Evolutionary conservation across 2,329 filamentous ascomycete species (phyloP).

Genomic region (Xylaria sp.): DNA sequence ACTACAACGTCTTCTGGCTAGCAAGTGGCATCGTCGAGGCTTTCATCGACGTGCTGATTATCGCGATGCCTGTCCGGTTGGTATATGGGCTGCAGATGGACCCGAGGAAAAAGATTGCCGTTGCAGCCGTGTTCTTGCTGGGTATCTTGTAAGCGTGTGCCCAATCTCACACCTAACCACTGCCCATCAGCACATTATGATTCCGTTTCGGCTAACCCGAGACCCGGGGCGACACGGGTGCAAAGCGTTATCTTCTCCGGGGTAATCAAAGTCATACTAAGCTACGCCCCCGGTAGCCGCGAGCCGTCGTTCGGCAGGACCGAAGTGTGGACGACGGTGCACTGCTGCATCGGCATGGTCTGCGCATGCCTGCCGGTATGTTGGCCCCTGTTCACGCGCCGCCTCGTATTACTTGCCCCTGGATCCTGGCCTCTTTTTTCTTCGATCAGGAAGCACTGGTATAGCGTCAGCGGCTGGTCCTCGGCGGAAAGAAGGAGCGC

Average conservation of each 20-base stretch:
- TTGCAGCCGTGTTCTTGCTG: slow-evolving; percentile 24
- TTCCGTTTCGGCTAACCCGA: neutral
- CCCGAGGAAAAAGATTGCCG: slow-evolving; percentile 20
- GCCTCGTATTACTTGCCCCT: slow-evolving; percentile 1
- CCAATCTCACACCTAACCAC: too few species aligned
- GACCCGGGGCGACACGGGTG: neutral
- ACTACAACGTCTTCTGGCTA: slow-evolving; percentile 32
- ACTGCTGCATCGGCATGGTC: slow-evolving; percentile 28
- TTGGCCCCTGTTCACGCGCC: slow-evolving; percentile 14
- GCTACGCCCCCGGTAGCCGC: slow-evolving; percentile 15
- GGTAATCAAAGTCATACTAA: slow-evolving; percentile 17
- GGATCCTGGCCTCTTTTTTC: neutral
- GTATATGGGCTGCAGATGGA: slow-evolving; percentile 18
- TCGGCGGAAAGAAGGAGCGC: neutral
- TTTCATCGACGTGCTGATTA: slow-evolving; percentile 20
- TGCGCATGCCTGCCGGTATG: slow-evolving; percentile 32
- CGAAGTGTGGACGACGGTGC: slow-evolving; percentile 28
- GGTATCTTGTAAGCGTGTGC: slow-evolving; percentile 19
- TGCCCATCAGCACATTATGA: too few species aligned
- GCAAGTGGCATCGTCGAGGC: slow-evolving; percentile 19
- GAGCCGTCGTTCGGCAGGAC: slow-evolving; percentile 11
- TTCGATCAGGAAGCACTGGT: slow-evolving; percentile 2
- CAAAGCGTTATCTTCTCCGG: slow-evolving; percentile 16
- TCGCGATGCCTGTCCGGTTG: slow-evolving; percentile 19
- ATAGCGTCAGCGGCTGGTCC: slow-evolving; percentile 4